These are phyloP conservation scores for Erysimum cheiranthoides DNA, from an alignment of 345 rosid species.

Conservation along the genomic window DNA sequence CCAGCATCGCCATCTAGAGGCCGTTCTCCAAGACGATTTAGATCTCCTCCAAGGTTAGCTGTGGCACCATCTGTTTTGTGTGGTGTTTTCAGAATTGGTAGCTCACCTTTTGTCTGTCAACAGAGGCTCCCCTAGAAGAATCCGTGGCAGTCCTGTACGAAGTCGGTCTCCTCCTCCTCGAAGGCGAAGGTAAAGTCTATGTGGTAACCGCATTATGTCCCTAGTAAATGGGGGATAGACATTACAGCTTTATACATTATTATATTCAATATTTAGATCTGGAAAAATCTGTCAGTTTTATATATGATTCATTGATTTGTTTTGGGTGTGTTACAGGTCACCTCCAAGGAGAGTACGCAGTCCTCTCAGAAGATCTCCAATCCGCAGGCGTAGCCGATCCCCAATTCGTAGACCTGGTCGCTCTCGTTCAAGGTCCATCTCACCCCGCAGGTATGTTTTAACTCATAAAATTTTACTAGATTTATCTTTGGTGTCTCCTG, in stretches of 20 bases:
- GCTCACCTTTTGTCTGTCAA: constrained; percentile 32
- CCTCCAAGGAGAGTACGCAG: constrained; percentile 85
- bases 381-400: constrained; percentile 91
- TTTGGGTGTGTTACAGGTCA: constrained; percentile 55
- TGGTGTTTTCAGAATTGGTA: constrained; percentile 6
- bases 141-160: constrained; percentile 85
- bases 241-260: background rate
- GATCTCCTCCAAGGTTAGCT: constrained; percentile 86
- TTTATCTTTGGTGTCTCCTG: background rate
- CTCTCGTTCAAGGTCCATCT: constrained; percentile 83
- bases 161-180: constrained; percentile 93
- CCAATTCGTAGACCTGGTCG: constrained; percentile 82
- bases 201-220: background rate
- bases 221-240: background rate
- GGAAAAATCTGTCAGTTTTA: background rate
- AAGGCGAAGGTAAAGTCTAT: constrained; percentile 75
- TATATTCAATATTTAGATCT: background rate
- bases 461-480: background rate
- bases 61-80: constrained; percentile 18
- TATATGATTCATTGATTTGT: constrained; percentile 1
- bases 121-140: constrained; percentile 87
- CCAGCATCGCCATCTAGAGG: constrained; percentile 65
- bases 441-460: constrained; percentile 66
- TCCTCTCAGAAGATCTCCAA: constrained; percentile 94
- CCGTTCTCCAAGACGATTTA: constrained; percentile 75